Conservation (phyloP, 2,329 filamentous ascomycete species). For the Colletotrichum sp. region DNA sequence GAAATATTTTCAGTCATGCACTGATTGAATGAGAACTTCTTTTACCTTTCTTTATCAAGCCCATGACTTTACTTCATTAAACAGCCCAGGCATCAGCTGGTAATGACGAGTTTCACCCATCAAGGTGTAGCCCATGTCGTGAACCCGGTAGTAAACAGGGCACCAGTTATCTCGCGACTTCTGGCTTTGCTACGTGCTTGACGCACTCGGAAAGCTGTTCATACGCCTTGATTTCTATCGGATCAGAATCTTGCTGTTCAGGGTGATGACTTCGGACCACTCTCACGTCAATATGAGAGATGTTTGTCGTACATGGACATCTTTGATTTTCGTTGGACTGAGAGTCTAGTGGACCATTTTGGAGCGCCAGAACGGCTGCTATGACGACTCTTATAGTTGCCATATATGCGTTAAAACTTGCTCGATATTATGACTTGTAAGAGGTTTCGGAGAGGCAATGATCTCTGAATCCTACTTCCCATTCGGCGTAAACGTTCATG, state of each 20-base stretch:
- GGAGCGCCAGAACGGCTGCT: neutral
- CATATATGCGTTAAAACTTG: neutral
- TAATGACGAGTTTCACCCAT: neutral
- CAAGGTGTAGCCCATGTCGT: neutral
- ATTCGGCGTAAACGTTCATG: neutral
- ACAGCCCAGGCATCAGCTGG: neutral
- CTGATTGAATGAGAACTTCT: neutral
- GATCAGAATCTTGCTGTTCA: neutral
- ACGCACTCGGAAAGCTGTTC: neutral
- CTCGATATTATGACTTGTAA: no score
- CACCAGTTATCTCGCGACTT: neutral
- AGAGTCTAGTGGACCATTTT: neutral
- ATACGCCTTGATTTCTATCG: neutral
- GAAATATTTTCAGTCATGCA: neutral
- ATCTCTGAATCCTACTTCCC: neutral
- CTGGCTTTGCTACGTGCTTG: neutral
- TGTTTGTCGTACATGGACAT: neutral
- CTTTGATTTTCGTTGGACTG: neutral
- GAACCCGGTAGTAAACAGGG: neutral
- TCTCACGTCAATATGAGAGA: no score
- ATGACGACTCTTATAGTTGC: neutral
- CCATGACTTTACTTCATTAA: no score
- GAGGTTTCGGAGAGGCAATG: no score
- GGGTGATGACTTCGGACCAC: neutral
- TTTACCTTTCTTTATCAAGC: neutral